Evolutionary conservation across 257 asterid genomes (phyloP), one percentile per base, ranked within the genome.

Genomic region (Haberlea rhodopensis): DNA sequence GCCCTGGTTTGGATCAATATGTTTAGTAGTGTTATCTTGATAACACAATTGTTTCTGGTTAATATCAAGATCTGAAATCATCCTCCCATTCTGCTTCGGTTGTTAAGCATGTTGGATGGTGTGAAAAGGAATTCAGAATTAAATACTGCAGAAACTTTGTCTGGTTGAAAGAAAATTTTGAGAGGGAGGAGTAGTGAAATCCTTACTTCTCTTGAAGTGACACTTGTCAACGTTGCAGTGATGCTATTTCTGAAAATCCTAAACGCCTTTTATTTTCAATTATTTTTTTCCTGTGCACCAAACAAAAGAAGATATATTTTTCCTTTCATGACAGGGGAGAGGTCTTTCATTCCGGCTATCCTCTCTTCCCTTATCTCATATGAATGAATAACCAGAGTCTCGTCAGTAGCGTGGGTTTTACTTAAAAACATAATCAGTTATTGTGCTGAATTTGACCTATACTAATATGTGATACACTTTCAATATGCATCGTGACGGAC

Each of bases 131-230:
- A 63, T 8, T 40, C n/a, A 26, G 70, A 37, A 32, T 18, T 58
- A 54, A 25, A 22, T 52, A 23, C 9, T 43, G 34, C 51, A 49
- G 53, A 22, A 27, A 46, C 46, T 23, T 31, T 28, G 28, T 61
- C 65, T 60, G 69, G 57, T 71, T 67, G 9, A 54, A 48, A 48
- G 66, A 28, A 57, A 16, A 43, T 56, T 37, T 20, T 45, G 60
- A 18, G 61, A 24, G 52, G 57, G 64, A 18, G 16, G n/a, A 10
- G 46, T 13, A 53, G 18, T 62, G 51, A 29, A 11, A 28, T 20
- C 19, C 53, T 57, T 68, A 56, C 59, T 29, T 49, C 43, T 19
- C 68, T 37, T 67, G 6, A 18, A 43, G 57, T 32, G 15, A 67
- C 27, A 55, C 22, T 5, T 31, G 20, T 29, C 3, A 28, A 57